phyloP scores from a whole-genome alignment of 345 rosid genomes.

The Sisymbrium altissimum region DNA sequence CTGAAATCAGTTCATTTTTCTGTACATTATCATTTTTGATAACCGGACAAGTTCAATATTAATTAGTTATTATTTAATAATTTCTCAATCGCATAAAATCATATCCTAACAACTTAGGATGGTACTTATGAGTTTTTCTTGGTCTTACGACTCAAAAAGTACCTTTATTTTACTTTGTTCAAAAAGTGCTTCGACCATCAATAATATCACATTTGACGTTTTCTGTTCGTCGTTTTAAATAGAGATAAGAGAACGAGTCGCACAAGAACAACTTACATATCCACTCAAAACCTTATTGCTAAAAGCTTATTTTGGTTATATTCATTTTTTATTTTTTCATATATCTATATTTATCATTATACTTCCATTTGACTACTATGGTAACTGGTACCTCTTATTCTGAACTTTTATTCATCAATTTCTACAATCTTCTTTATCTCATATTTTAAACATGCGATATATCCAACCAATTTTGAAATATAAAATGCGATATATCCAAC shows the following conservation, averaged over 20 bases:
- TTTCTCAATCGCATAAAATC: neutral
- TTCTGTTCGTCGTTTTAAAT: constrained; percentile 29
- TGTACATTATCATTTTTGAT: neutral
- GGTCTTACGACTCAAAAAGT: constrained; percentile 20
- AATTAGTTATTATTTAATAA: neutral
- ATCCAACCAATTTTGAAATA: no score
- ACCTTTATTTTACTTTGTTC: constrained; percentile 27
- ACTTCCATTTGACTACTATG: neutral
- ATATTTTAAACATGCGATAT: neutral
- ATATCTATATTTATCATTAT: neutral
- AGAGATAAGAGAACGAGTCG: constrained; percentile 17
- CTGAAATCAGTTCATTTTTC: neutral
- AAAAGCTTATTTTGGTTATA: constrained; percentile 15
- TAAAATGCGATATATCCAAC: no score
- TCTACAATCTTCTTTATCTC: neutral
- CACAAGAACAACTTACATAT: constrained; percentile 13
- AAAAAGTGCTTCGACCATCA: constrained; percentile 13
- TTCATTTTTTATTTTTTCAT: neutral
- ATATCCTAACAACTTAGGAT: neutral
- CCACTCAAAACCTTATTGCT: constrained; percentile 15
- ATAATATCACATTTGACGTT: constrained; percentile 34
- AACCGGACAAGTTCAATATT: neutral
- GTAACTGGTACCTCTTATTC: neutral
- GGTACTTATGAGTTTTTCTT: neutral
- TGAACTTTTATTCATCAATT: neutral